phyloP scores from a whole-genome alignment of 78 protist genomes.

The Pigoraptor vietnamica region DNA sequence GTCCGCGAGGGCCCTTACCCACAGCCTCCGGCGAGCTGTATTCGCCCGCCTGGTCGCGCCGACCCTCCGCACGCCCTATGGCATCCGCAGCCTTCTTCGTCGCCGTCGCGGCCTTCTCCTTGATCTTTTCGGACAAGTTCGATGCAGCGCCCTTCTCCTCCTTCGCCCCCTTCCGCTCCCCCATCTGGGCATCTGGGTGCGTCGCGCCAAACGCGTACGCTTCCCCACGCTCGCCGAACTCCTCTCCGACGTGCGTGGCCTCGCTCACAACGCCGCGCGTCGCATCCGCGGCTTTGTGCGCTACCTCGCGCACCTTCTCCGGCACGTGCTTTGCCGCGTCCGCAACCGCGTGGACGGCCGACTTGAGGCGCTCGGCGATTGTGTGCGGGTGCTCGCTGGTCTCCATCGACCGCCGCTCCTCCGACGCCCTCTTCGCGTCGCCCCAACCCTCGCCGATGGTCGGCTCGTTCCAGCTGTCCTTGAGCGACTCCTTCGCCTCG shows the following conservation, averaged over 20 bases:
- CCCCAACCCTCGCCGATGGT: background rate
- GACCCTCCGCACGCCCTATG: background rate
- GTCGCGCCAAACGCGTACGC: background rate
- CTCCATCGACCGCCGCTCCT: background rate
- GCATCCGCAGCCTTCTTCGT: background rate
- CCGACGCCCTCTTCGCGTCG: background rate
- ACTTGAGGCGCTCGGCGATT: background rate
- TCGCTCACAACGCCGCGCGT: background rate
- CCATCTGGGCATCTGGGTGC: background rate
- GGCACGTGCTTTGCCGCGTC: background rate
- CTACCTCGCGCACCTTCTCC: background rate
- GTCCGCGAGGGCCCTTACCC: no score
- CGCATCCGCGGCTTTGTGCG: background rate
- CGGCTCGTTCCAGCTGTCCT: background rate
- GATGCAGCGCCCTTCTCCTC: background rate
- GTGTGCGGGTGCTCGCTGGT: background rate
- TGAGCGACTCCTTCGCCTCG: background rate
- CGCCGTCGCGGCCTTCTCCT: background rate
- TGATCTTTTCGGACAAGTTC: background rate
- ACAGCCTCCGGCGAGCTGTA: no score
- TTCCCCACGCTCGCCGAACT: background rate
- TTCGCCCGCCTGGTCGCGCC: no score
- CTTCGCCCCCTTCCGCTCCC: background rate
- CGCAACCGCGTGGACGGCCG: background rate
- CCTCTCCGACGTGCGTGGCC: background rate